These are phyloP conservation scores for Populus simonii DNA, from an alignment of 345 rosid species.

Conservation along the genomic window DNA sequence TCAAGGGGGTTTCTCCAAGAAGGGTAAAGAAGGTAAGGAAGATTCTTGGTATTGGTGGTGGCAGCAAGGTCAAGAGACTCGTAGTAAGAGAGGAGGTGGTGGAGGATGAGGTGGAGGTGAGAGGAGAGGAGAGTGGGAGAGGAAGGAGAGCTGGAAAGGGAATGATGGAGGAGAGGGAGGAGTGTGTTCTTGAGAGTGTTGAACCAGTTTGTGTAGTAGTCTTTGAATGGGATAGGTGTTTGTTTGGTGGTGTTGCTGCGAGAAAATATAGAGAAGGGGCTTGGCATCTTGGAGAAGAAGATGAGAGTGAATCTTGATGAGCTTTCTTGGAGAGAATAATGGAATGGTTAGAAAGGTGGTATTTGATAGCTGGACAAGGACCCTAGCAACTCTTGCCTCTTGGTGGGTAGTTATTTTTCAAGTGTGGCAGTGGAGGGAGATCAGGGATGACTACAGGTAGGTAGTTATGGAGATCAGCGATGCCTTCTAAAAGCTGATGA, in stretches of 20 bases:
- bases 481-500: too few species aligned
- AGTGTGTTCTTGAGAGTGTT: conserved; percentile 48
- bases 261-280: conserved; percentile 40
- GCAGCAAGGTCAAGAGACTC: conserved; percentile 72
- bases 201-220: conserved; percentile 63
- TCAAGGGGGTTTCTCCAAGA: conserved; percentile 73
- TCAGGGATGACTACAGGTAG: too few species aligned
- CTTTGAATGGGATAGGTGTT: conserved; percentile 44
- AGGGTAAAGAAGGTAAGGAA: conserved; percentile 66
- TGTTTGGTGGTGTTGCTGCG: conserved; percentile 41
- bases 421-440: too few species aligned
- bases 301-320: conserved; percentile 2
- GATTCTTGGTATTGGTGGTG: conserved; percentile 31
- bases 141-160: conserved; percentile 49
- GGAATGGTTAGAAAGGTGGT: too few species aligned
- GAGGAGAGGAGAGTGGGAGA: conserved; percentile 49
- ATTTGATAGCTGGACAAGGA: too few species aligned
- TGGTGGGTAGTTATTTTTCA: too few species aligned
- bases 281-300: conserved; percentile 37
- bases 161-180: conserved; percentile 67
- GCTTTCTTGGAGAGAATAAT: not conserved
- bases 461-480: too few species aligned
- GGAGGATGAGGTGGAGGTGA: conserved; percentile 51
- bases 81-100: conserved; percentile 70
- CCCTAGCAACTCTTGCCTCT: too few species aligned